Conservation (phyloP, 2,329 filamentous ascomycete species). For the Cladophialophora immunda region DNA sequence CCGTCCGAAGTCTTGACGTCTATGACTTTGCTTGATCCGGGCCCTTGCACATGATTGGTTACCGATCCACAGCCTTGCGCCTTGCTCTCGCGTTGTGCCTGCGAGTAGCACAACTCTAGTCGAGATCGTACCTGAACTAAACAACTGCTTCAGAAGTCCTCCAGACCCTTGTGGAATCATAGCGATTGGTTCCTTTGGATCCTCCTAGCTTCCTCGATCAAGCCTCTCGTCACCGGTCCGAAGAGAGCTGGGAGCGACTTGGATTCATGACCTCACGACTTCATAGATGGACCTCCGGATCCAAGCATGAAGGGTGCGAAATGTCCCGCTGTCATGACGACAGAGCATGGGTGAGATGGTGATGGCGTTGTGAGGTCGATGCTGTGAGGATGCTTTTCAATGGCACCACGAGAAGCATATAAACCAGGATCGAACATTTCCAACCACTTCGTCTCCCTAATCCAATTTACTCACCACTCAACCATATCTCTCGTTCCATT, state of each 20-base stretch:
- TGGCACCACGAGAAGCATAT: constrained; percentile 2
- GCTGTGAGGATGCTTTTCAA: neutral
- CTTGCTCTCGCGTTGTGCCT: neutral
- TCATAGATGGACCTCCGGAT: neutral
- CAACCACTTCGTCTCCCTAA: neutral
- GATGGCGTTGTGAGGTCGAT: neutral
- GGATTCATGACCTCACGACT: constrained; percentile 26
- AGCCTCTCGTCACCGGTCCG: constrained; percentile 6
- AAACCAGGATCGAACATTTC: neutral
- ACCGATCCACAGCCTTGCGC: constrained; percentile 22
- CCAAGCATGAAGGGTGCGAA: neutral
- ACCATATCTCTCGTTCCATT: neutral
- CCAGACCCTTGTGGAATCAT: neutral
- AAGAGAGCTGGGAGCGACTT: neutral
- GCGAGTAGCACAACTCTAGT: neutral
- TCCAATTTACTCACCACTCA: neutral
- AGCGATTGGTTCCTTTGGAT: neutral
- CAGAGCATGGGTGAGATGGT: neutral
- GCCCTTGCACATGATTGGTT: neutral
- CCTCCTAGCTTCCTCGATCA: neutral
- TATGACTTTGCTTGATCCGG: constrained; percentile 13
- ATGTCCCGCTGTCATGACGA: constrained; percentile 16
- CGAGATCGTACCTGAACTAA: constrained; percentile 18
- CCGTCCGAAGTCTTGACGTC: constrained; percentile 27
- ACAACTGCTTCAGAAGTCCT: neutral